Conservation (phyloP, 2,329 filamentous ascomycete genomes). For the Trichoderma sp. region DNA sequence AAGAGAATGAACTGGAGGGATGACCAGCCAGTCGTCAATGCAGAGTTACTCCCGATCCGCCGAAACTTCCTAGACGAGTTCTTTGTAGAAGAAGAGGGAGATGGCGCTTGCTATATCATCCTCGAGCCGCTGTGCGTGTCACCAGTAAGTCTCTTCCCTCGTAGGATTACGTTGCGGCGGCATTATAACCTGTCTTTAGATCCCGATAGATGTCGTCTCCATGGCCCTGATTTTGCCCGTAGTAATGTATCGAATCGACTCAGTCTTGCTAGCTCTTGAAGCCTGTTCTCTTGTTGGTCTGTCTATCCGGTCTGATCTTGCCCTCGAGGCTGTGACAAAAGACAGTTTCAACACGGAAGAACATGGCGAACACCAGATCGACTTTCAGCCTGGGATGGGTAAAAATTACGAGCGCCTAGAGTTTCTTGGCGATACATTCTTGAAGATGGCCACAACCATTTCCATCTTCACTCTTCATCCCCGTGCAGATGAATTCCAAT, state of each 20-base stretch:
- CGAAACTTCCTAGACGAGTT: constrained; percentile 78
- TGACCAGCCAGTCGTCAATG: constrained; percentile 79
- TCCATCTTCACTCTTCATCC: constrained; percentile 76
- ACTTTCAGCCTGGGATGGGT: constrained; percentile 82
- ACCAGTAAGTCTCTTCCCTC: constrained; percentile 52
- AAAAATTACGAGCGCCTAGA: constrained; percentile 94
- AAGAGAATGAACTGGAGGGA: constrained; percentile 53
- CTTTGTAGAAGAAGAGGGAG: constrained; percentile 48
- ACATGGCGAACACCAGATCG: constrained; percentile 62
- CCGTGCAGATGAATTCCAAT: constrained; percentile 77
- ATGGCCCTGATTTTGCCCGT: constrained; percentile 78
- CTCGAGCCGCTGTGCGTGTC: constrained; percentile 77
- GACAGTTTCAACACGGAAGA: constrained; percentile 84
- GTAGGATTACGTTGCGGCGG: neutral
- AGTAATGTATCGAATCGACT: constrained; percentile 80
- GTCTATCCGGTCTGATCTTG: constrained; percentile 62
- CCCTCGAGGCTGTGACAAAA: constrained; percentile 88
- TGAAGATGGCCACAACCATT: constrained; percentile 95
- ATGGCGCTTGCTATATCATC: constrained; percentile 63
- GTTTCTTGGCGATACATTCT: constrained; percentile 87
- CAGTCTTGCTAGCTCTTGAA: constrained; percentile 76
- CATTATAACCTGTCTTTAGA: constrained; percentile 38
- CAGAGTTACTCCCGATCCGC: constrained; percentile 70
- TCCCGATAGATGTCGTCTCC: constrained; percentile 66
- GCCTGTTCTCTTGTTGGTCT: constrained; percentile 66